phyloP scores from a whole-genome alignment of 352 stramenopile genomes.

The Phytophthora agathidicida region DNA sequence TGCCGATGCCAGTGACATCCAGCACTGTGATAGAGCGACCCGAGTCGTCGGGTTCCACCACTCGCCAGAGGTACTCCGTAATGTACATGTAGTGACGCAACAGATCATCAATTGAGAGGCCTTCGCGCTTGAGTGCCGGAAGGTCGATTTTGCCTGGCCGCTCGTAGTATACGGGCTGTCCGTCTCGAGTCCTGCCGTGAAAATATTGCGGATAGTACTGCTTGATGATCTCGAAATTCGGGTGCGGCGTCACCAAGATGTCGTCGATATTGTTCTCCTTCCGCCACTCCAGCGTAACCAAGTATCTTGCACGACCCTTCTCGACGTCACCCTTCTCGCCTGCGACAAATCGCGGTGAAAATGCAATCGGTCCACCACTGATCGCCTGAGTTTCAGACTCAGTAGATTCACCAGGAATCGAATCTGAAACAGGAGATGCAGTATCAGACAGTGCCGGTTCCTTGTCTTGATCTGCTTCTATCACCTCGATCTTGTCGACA shows the following conservation, averaged over 20 bases:
- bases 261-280: slow-evolving; percentile 87
- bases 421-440: slow-evolving; percentile 30
- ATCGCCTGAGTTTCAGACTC: slow-evolving; percentile 36
- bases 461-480: slow-evolving; percentile 63
- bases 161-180: slow-evolving; percentile 85
- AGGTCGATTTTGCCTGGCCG: slow-evolving; percentile 89
- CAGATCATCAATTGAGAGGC: slow-evolving; percentile 88
- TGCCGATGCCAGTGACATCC: slow-evolving; percentile 85
- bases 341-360: slow-evolving; percentile 81
- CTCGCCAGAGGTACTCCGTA: slow-evolving; percentile 90
- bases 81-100: slow-evolving; percentile 93
- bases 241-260: slow-evolving; percentile 84
- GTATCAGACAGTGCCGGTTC: slow-evolving; percentile 30
- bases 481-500: slow-evolving; percentile 67
- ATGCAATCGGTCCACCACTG: slow-evolving; percentile 69
- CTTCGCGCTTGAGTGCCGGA: slow-evolving; percentile 82
- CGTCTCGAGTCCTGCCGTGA: slow-evolving; percentile 81
- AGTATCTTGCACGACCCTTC: slow-evolving; percentile 77
- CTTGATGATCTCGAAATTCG: slow-evolving; percentile 90
- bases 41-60: slow-evolving; percentile 77
- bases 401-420: slow-evolving; percentile 11
- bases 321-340: slow-evolving; percentile 86
- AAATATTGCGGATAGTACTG: slow-evolving; percentile 93
- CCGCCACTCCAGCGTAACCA: slow-evolving; percentile 86
- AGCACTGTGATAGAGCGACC: slow-evolving; percentile 85